Evolutionary conservation across 495 filamentous ascomycete genomes (phyloP).

Genomic region (Penicillium arizonense): DNA sequence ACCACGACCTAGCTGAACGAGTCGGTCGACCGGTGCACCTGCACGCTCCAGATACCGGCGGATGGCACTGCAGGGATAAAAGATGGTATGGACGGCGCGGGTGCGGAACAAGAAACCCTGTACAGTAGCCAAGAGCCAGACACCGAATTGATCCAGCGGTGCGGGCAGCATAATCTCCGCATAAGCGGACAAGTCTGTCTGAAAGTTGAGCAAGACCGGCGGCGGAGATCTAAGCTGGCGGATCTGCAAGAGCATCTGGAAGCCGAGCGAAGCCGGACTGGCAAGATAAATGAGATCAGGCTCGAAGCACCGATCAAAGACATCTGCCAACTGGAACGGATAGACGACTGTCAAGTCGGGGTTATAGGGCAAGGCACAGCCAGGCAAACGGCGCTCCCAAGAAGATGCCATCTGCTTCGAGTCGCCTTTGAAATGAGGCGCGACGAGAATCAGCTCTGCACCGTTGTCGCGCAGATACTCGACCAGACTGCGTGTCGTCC

Average conservation of each 20-base stretch:
- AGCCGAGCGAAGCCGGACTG: conserved; percentile 62
- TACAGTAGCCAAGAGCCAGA: conserved; percentile 51
- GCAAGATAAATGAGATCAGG: conserved; percentile 63
- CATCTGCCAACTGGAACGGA: conserved; percentile 54
- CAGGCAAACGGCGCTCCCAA: conserved; percentile 50
- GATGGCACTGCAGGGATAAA: conserved; percentile 59
- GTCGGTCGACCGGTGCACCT: conserved; percentile 45
- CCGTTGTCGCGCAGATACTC: conserved; percentile 58
- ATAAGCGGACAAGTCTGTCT: conserved; percentile 64
- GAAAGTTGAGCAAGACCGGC: conserved; percentile 60
- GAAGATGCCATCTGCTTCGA: conserved; percentile 8
- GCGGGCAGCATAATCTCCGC: conserved; percentile 58
- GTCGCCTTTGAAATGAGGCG: conserved; percentile 44
- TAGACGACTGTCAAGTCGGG: conserved; percentile 62
- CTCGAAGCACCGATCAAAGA: conserved; percentile 52
- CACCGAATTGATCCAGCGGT: conserved; percentile 53
- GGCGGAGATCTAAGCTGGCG: conserved; percentile 52
- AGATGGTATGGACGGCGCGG: conserved; percentile 54
- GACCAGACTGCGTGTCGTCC: conserved; percentile 60
- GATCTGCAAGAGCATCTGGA: conserved; percentile 60
- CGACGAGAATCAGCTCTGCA: conserved; percentile 56
- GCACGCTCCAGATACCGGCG: conserved; percentile 52
- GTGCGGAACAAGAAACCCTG: conserved; percentile 61
- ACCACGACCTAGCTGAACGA: conserved; percentile 56
- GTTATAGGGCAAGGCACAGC: conserved; percentile 64